Evolutionary conservation across 2,329 filamentous ascomycete species (phyloP), one percentile per base, ranked within the genome.

Genomic region (Coleophoma cylindrospora): DNA sequence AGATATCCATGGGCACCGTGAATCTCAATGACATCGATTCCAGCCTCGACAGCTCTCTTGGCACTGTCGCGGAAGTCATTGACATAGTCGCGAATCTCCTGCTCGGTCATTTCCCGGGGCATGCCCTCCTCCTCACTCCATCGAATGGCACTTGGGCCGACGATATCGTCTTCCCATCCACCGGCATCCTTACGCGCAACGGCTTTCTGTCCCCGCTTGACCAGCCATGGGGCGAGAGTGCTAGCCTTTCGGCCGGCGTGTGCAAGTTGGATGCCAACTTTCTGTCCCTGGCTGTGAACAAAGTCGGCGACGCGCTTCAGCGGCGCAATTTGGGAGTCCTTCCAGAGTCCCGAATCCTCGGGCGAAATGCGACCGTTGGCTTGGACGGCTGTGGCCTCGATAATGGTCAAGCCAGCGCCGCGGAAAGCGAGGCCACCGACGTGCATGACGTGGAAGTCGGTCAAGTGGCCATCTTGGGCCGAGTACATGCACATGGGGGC

Each of bases 1-100:
- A 89, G 72, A 58, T 87, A 88, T 6, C 83, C 82, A 55, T 86
- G 83, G 1, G 81, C 80, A 19, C 64, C 74, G 53, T 81, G 76
- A 17, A 80, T 71, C 66, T 82, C 83, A 4, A 87, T 73, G 3
- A 79, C 77, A 54, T 86, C 83, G 55, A 81, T 79, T 0, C 77
- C 77, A 11, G 74, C 76, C 56, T 58, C 40, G 14, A 70, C 60
- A 15, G 64, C 61, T 19, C 62, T 54, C 49, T 57, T 50, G 2
- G 64, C 61, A 10, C 67, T 65, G 4, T 59, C 56, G 17, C 49
- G 60, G 41, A 65, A 69, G 22, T 59, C 66, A 1, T 45, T 22
- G 49, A 66, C 64, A 13, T 67, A 40, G 19, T 61, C 54, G 11
- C 55, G 37, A 27, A 71, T 66, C 15, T 68, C 64, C 3, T 61